Evolutionary conservation across 768 basidiomycete genomes (phyloP).

Genomic region (Amanita thiersii): DNA sequence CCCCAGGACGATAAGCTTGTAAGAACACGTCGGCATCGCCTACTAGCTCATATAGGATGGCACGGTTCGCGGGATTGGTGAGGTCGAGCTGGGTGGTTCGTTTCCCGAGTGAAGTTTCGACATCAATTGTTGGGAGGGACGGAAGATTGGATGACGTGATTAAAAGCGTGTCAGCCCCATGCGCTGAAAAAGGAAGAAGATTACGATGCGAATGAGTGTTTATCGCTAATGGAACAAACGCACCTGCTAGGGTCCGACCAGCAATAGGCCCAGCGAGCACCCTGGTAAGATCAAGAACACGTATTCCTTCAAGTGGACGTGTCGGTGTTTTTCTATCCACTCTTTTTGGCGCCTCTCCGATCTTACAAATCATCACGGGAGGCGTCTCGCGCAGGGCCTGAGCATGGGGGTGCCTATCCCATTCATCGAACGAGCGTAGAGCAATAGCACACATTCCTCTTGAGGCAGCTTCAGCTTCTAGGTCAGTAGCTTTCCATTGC

Average conservation of each 20-base stretch:
- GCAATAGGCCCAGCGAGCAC: slow-evolving; percentile 53
- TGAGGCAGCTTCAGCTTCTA: slow-evolving; percentile 38
- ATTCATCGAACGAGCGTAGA: slow-evolving; percentile 37
- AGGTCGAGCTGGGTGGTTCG: slow-evolving; percentile 56
- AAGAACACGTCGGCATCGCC: slow-evolving; percentile 47
- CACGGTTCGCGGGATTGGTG: slow-evolving; percentile 19
- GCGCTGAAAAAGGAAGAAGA: slow-evolving; percentile 22
- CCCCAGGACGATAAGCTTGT: slow-evolving; percentile 51
- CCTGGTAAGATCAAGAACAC: slow-evolving; percentile 51
- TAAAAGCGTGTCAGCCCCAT: slow-evolving; percentile 50
- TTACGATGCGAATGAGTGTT: no score
- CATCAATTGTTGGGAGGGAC: slow-evolving; percentile 38
- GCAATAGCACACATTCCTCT: slow-evolving; percentile 42
- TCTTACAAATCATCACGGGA: slow-evolving; percentile 35
- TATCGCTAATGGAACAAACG: background rate
- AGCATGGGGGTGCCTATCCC: slow-evolving; percentile 44
- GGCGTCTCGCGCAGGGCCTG: slow-evolving; percentile 26
- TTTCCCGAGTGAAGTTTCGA: slow-evolving; percentile 56
- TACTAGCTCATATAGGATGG: slow-evolving; percentile 27
- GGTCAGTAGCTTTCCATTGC: slow-evolving; percentile 33
- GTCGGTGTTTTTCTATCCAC: slow-evolving; percentile 5
- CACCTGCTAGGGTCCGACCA: slow-evolving; percentile 50
- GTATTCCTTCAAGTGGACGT: slow-evolving; percentile 39
- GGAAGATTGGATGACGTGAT: slow-evolving; percentile 51
- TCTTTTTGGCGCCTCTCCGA: slow-evolving; percentile 39